Evolutionary conservation across 257 asterid genomes (phyloP), one percentile per base, ranked within the genome.

Genomic region (Catharanthus roseus): DNA sequence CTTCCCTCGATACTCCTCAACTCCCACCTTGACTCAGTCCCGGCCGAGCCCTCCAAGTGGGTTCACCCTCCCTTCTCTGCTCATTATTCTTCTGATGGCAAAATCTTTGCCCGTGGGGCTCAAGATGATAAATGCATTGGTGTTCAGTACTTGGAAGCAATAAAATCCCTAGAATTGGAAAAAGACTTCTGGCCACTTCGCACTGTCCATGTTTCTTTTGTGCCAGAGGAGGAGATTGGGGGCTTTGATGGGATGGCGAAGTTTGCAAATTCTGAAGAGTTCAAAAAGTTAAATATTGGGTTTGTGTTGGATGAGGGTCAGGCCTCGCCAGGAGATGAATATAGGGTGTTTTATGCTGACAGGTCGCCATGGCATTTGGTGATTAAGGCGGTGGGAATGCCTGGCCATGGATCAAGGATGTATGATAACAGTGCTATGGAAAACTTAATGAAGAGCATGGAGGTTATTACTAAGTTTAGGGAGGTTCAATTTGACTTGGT

Each of bases 231-330:
- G 67, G 99, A 93, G 61, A 28, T 89, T 13, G 99, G 97, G 2
- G 99, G 97, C 5, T 85, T 83, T 75, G 90, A 91, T 78, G 97
- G 97, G 86, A 89, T 86, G 99, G 82, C 71, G 61, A 88, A 81
- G 79, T 93, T 93, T 69, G 95, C 81, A 4, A 78, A 82, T 72
- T 80, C 81, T 36, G 54, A 70, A 15, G 93, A 84, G 74, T 89
- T 91, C 74, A 72, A 73, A 55, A 85, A 74, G 39, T 63, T 91
- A 79, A 91, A 95, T 73, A 63, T 95, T 50, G 96, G 97, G 72
- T 89, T 91, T 79, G 81, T 87, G 73, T 53, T 95, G 86, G 99
- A 95, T 75, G 99, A 91, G 75, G 99, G 99, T 67, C 99, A 93
- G 72, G 91, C 97, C 5, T 90, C 97, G 23, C 75, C 85, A 42